A percentile compares a stretch with the other conserved stretches of the same genome.
phyloP scores from a whole-genome alignment of 352 stramenopile genomes.

The Aphanomyces stellatus region DNA sequence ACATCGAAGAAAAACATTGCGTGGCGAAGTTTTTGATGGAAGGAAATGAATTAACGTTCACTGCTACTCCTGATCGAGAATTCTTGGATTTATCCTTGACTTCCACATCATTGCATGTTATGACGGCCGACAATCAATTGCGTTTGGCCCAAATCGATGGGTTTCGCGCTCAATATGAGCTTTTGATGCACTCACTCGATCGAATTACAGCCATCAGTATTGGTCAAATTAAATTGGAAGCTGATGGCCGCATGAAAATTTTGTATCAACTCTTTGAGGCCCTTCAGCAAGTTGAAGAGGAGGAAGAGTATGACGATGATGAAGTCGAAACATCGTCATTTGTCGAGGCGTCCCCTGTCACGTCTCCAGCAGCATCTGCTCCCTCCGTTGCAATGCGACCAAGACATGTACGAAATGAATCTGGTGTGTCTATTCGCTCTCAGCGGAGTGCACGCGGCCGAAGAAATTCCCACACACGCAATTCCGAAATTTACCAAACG shows the following conservation, averaged over 20 bases:
- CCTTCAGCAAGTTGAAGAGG: constrained; percentile 28
- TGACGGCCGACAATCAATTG: constrained; percentile 82
- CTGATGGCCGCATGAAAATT: constrained; percentile 67
- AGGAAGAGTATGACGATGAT: constrained; percentile 27
- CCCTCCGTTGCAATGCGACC: background rate
- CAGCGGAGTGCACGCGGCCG: background rate
- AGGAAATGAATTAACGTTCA: constrained; percentile 59
- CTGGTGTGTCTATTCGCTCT: constrained; percentile 5
- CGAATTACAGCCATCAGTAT: constrained; percentile 44
- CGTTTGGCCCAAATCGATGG: constrained; percentile 76
- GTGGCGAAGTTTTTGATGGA: constrained; percentile 81
- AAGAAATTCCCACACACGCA: background rate
- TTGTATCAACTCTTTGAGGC: constrained; percentile 76
- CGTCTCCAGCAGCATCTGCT: background rate
- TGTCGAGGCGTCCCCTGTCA: background rate
- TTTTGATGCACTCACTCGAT: constrained; percentile 36
- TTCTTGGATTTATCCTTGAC: constrained; percentile 61
- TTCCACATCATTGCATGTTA: constrained; percentile 69
- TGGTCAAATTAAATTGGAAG: constrained; percentile 80
- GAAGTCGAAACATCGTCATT: constrained; percentile 21
- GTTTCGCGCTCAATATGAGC: constrained; percentile 66
- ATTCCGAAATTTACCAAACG: constrained; percentile 5
- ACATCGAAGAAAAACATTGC: constrained; percentile 80
- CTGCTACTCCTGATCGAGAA: constrained; percentile 49
- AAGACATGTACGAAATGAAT: constrained; percentile 1